phyloP scores from a whole-genome alignment of 2,329 filamentous ascomycete species.

The Neofusicoccum sp. region DNA sequence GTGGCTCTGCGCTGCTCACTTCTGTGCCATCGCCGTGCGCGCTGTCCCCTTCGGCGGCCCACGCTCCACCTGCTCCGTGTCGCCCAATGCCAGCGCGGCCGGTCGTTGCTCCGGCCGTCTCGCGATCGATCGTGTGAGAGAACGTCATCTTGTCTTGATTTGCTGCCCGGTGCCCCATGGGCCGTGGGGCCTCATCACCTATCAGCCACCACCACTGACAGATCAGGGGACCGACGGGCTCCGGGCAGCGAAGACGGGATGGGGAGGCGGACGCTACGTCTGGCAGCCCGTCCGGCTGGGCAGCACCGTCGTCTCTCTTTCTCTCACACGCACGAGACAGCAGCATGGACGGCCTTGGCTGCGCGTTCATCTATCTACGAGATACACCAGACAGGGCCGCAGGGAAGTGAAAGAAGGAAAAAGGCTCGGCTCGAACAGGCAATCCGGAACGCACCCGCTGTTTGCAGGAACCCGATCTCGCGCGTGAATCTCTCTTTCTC shows the following conservation, averaged over 20 bases:
- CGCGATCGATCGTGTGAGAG: background rate
- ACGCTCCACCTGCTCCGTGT: background rate
- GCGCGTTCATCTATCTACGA: background rate
- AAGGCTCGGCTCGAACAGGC: conserved; percentile 5
- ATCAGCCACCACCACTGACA: no score
- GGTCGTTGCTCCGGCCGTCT: background rate
- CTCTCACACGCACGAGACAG: background rate
- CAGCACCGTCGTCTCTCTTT: background rate
- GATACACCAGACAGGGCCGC: background rate
- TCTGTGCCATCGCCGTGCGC: no score
- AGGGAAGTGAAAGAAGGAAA: background rate
- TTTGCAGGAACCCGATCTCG: background rate
- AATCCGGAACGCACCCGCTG: background rate
- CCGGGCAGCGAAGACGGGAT: no score
- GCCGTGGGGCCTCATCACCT: no score
- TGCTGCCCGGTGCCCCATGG: no score
- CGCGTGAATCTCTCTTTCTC: background rate
- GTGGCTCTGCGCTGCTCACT: no score
- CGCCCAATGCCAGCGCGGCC: background rate
- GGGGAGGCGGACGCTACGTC: background rate
- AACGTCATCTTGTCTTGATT: background rate
- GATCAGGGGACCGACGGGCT: no score
- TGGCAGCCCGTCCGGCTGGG: background rate
- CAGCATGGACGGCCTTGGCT: background rate
- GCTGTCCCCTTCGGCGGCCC: background rate